Evolutionary conservation across 129 eudicot species (phyloP).

Genomic region (Escallonia rubra): DNA sequence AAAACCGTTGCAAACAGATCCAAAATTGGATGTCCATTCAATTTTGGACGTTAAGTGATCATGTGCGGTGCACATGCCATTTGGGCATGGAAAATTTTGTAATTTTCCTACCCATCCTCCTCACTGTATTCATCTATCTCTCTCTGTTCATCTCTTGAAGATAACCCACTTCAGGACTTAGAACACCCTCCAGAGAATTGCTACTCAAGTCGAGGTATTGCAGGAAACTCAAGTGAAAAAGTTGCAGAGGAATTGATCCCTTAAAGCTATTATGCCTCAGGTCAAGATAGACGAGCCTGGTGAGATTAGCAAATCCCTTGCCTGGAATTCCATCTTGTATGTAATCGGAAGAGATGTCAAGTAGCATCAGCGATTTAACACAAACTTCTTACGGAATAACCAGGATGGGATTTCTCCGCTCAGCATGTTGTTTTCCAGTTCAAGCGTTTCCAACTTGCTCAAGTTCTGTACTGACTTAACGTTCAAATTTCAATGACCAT

Average conservation of each 20-base stretch:
- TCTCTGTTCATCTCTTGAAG: background rate
- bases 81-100: too few species aligned
- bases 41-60: too few species aligned
- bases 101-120: background rate
- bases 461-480: slow-evolving; percentile 33
- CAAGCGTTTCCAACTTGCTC: slow-evolving; percentile 31
- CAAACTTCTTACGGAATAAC: slow-evolving; percentile 36
- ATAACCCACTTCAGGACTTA: background rate
- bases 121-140: too few species aligned
- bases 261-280: background rate
- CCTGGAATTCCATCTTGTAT: background rate
- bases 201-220: too few species aligned
- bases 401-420: slow-evolving; percentile 48
- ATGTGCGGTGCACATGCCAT: too few species aligned
- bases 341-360: background rate
- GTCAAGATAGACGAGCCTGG: background rate
- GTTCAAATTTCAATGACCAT: too few species aligned
- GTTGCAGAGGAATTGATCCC: background rate
- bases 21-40: too few species aligned
- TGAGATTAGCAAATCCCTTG: background rate
- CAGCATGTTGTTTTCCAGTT: slow-evolving; percentile 39
- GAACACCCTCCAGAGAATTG: too few species aligned
- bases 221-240: background rate
- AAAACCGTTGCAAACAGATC: too few species aligned
- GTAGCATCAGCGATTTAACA: too few species aligned